These are phyloP conservation scores for Macrotyloma uniflorum DNA, from an alignment of 306 rosid genomes.

Conservation along the genomic window DNA sequence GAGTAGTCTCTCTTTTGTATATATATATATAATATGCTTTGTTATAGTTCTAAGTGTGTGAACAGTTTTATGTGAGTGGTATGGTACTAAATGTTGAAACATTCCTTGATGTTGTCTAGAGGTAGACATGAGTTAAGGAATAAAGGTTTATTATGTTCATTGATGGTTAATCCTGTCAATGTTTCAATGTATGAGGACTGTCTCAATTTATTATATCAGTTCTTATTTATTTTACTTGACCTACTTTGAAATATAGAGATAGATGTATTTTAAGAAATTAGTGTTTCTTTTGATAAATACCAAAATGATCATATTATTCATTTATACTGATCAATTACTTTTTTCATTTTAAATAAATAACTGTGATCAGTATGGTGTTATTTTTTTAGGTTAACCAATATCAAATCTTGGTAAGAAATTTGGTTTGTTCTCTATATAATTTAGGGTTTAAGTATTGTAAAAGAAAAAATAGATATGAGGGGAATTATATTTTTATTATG, in stretches of 20 bases:
- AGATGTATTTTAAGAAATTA: not conserved
- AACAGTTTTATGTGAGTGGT: constrained; percentile 6
- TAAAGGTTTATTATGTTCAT: constrained; percentile 11
- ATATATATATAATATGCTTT: constrained; percentile 21
- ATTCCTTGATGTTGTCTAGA: constrained; percentile 23
- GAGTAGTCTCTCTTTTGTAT: constrained; percentile 23
- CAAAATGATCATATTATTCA: not conserved
- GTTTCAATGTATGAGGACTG: not conserved
- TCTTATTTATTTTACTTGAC: not conserved
- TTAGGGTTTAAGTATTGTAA: no score
- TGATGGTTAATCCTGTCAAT: constrained; percentile 7
- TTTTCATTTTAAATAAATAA: not conserved
- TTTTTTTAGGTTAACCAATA: no score
- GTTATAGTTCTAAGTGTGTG: not conserved
- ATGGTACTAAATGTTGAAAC: constrained; percentile 11
- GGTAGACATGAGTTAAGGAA: constrained; percentile 17
- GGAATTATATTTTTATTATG: no score
- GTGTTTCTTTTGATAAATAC: not conserved
- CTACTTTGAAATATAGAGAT: not conserved
- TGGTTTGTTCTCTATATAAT: no score
- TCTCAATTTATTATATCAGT: not conserved
- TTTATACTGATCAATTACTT: not conserved
- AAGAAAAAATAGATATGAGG: no score
- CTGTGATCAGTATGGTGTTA: no score
- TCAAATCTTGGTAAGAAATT: no score